Evolutionary conservation across 768 basidiomycete genomes (phyloP).

Genomic region (Mycena polygramma): DNA sequence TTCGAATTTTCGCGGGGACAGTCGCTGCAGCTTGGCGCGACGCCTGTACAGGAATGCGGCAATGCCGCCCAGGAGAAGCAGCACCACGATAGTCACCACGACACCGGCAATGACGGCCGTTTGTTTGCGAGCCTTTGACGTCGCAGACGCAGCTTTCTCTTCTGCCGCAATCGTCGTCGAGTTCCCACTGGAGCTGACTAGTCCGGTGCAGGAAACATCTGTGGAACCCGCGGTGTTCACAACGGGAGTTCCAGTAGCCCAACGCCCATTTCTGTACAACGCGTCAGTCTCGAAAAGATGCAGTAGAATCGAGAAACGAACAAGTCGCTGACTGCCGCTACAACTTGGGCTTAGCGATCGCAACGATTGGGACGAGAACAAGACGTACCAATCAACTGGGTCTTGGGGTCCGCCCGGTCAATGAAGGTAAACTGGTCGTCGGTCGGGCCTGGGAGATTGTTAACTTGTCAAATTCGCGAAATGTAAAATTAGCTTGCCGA

Average conservation of each 20-base stretch:
- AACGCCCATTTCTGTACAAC: constrained; percentile 52
- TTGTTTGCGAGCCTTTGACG: constrained; percentile 35
- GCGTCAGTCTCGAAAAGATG: constrained; percentile 9
- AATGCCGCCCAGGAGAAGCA: constrained; percentile 41
- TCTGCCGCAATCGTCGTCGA: constrained; percentile 38
- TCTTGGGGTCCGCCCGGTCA: constrained; percentile 50
- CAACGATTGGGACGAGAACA: not conserved
- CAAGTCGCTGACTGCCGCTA: constrained; percentile 57
- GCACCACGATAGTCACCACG: constrained; percentile 46
- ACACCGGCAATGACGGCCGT: constrained; percentile 47
- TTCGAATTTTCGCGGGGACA: constrained; percentile 34
- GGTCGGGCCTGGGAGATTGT: constrained; percentile 24
- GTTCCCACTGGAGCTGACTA: constrained; percentile 47
- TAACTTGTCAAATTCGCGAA: not conserved
- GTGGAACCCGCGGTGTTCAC: constrained; percentile 46
- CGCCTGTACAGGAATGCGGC: constrained; percentile 39
- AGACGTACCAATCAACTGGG: constrained; percentile 52
- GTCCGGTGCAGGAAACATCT: constrained; percentile 49
- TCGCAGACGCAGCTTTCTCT: constrained; percentile 30
- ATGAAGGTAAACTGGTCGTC: constrained; percentile 54
- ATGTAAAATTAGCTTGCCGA: constrained; percentile 39
- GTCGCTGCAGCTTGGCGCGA: constrained; percentile 13
- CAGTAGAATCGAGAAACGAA: constrained; percentile 44
- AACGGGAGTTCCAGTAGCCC: constrained; percentile 49
- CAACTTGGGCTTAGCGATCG: constrained; percentile 14